Conservation (phyloP, 2,329 filamentous ascomycete genomes). For the Cercospora brassicicola region DNA sequence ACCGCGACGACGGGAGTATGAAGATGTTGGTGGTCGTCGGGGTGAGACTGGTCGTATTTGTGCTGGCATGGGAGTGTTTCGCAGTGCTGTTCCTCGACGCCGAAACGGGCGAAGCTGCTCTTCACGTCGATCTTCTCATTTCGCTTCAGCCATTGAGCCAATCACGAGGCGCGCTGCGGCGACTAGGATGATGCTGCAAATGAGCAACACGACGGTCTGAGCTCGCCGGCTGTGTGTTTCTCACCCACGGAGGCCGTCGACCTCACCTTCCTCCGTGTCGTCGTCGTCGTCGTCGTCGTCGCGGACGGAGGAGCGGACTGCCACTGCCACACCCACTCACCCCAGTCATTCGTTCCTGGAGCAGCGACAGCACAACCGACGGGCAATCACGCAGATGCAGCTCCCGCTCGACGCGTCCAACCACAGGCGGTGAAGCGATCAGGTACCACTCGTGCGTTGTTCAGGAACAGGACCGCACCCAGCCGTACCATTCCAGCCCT, state of each 20-base stretch:
- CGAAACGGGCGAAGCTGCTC: constrained; percentile 1
- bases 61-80: background rate
- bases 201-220: constrained; percentile 4
- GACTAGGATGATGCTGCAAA: constrained; percentile 8
- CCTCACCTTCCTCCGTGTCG: constrained; percentile 4
- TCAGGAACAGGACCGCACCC: background rate
- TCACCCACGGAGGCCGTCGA: background rate
- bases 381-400: constrained; percentile 6
- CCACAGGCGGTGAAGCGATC: constrained; percentile 16
- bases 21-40: background rate
- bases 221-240: background rate
- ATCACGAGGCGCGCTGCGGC: background rate
- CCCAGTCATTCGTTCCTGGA: constrained; percentile 12
- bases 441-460: background rate
- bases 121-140: background rate
- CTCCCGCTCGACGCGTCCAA: constrained; percentile 14
- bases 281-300: background rate
- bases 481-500: constrained; percentile 3
- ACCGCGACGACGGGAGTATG: background rate
- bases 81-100: background rate
- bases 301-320: background rate
- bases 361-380: background rate
- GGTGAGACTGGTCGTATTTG: background rate
- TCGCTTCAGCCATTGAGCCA: background rate
- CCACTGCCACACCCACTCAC: constrained; percentile 1